phyloP scores from a whole-genome alignment of 2,329 filamentous ascomycete species.

The Trichophyton schoenleinii region DNA sequence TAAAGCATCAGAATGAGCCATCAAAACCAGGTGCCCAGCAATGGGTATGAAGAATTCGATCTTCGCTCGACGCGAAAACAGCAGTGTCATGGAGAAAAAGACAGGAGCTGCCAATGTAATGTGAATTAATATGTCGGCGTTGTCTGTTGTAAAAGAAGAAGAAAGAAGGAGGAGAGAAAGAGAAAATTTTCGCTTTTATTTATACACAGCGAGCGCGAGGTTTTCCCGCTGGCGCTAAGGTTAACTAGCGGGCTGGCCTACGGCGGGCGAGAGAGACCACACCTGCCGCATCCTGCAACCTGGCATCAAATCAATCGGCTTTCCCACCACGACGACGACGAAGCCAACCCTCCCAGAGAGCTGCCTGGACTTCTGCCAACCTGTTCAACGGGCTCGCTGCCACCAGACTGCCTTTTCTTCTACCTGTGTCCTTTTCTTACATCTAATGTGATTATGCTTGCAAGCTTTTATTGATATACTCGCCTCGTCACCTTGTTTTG shows the following conservation, averaged over 20 bases:
- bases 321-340: conserved; percentile 4
- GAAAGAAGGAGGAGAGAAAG: conserved; percentile 21
- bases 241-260: conserved; percentile 11
- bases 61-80: conserved; percentile 61
- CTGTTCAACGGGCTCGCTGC: not conserved
- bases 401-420: not conserved
- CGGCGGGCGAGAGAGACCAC: conserved; percentile 25
- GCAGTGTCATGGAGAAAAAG: conserved; percentile 36
- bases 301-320: conserved; percentile 29
- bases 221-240: not conserved
- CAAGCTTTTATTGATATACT: conserved; percentile 1
- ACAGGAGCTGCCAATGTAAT: conserved; percentile 49
- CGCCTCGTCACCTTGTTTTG: not conserved
- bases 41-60: conserved; percentile 43
- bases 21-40: conserved; percentile 61
- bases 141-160: conserved; percentile 24
- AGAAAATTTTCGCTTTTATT: not conserved
- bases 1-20: conserved; percentile 48
- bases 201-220: not conserved
- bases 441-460: conserved; percentile 8
- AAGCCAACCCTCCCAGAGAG: not conserved
- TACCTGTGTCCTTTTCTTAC: too few species aligned
- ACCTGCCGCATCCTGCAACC: conserved; percentile 28
- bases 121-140: conserved; percentile 42
- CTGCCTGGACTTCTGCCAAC: not conserved